phyloP scores from a whole-genome alignment of 202 grass and related monocot genomes.

The Panicum virgatum region DNA sequence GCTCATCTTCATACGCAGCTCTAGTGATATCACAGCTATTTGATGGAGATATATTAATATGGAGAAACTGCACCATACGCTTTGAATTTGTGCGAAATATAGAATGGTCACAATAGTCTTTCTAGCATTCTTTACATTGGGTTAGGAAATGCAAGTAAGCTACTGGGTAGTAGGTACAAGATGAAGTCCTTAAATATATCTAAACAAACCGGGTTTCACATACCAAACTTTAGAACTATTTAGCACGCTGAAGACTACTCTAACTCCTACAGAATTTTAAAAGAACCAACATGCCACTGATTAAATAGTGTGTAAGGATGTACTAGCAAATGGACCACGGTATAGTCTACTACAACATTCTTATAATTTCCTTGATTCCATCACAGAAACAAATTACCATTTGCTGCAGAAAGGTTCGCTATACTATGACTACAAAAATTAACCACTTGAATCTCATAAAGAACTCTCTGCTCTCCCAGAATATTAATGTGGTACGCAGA shows the following conservation, averaged over 20 bases:
- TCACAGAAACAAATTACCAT: neutral
- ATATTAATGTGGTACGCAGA: neutral
- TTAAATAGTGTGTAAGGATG: neutral
- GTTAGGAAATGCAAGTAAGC: neutral
- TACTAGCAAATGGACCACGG: neutral
- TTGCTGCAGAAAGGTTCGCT: neutral
- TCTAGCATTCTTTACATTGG: neutral
- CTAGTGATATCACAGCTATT: neutral
- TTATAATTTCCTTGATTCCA: neutral
- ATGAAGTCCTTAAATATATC: neutral
- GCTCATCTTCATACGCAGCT: neutral
- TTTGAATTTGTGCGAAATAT: neutral
- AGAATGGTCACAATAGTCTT: neutral
- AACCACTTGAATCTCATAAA: neutral
- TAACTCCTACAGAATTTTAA: constrained; percentile 15
- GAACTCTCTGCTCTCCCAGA: neutral
- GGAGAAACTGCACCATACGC: neutral
- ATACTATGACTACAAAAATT: neutral
- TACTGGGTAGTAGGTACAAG: neutral
- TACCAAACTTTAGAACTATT: constrained; percentile 1
- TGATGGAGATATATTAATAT: neutral
- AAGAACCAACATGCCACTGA: neutral
- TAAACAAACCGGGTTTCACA: neutral
- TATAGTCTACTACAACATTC: neutral
- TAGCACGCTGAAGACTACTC: neutral